Percentiles rank a stretch among this genome's conserved stretches.
Evolutionary conservation across 2,329 filamentous ascomycete species (phyloP).

Genomic region (Chalara sp.): DNA sequence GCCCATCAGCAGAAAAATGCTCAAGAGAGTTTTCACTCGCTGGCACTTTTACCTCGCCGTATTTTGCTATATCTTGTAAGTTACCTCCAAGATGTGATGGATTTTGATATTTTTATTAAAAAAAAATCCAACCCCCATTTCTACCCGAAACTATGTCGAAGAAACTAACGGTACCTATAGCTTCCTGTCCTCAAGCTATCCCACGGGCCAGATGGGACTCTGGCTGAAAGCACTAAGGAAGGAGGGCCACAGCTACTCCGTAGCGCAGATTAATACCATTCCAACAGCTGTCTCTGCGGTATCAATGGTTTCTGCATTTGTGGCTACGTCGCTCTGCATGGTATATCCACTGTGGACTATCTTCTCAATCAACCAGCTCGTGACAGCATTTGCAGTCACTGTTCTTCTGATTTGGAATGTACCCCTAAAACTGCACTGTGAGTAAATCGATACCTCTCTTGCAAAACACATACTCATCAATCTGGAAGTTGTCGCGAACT

Average conservation of each 20-base stretch:
- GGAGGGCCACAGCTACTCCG: not conserved
- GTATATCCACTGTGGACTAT: constrained; percentile 39
- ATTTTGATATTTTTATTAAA: not conserved
- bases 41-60: not conserved
- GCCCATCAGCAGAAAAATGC: not conserved
- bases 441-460: constrained; percentile 27
- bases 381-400: too few species aligned
- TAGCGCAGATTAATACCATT: not conserved
- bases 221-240: too few species aligned
- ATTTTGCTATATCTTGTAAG: too few species aligned
- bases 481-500: too few species aligned
- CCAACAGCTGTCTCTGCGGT: not conserved
- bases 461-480: too few species aligned
- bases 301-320: constrained; percentile 6
- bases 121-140: not conserved
- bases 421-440: constrained; percentile 45
- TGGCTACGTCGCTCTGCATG: constrained; percentile 24
- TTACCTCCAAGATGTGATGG: too few species aligned
- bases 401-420: constrained; percentile 48
- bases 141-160: too few species aligned
- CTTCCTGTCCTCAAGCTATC: too few species aligned
- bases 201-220: too few species aligned
- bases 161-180: too few species aligned
- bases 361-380: constrained; percentile 28
- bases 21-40: not conserved